Evolutionary conservation across 2,329 filamentous ascomycete species (phyloP).

Genomic region (Ceratocystis huliohia): DNA sequence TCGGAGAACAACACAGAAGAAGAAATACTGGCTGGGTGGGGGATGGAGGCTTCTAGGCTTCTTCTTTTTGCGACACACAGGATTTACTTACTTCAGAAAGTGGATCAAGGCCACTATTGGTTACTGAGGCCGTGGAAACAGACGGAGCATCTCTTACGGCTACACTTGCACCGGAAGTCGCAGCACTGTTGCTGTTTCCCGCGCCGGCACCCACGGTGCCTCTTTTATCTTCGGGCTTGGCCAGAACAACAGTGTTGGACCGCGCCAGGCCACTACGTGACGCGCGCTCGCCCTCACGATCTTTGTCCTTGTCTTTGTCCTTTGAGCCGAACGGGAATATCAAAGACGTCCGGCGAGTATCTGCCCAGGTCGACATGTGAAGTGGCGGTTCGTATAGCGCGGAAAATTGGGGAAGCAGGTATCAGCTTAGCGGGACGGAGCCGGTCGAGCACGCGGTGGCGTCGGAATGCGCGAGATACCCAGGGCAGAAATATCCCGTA

Average conservation of each 20-base stretch:
- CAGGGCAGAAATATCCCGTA: background rate
- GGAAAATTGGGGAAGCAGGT: no score
- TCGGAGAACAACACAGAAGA: background rate
- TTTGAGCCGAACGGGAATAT: background rate
- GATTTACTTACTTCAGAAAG: slow-evolving; percentile 17
- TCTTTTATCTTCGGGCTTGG: background rate
- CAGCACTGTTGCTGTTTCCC: background rate
- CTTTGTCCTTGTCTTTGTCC: background rate
- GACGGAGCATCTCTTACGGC: background rate
- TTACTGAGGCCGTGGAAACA: background rate
- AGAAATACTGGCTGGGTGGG: background rate
- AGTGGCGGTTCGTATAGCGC: background rate
- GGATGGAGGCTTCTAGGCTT: background rate
- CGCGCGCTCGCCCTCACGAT: background rate
- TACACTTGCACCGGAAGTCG: background rate
- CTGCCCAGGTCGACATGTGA: background rate
- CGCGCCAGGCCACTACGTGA: background rate
- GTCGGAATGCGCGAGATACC: background rate
- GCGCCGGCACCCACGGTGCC: background rate
- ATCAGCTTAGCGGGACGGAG: background rate
- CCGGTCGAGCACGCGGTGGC: background rate
- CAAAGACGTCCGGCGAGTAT: background rate
- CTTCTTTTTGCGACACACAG: background rate
- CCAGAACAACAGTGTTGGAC: background rate
- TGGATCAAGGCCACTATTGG: slow-evolving; percentile 15